Percentiles rank a stretch among this genome's conserved stretches.
Conservation (phyloP, 257 asterid species). For the Solanum pimpinellifolium region DNA sequence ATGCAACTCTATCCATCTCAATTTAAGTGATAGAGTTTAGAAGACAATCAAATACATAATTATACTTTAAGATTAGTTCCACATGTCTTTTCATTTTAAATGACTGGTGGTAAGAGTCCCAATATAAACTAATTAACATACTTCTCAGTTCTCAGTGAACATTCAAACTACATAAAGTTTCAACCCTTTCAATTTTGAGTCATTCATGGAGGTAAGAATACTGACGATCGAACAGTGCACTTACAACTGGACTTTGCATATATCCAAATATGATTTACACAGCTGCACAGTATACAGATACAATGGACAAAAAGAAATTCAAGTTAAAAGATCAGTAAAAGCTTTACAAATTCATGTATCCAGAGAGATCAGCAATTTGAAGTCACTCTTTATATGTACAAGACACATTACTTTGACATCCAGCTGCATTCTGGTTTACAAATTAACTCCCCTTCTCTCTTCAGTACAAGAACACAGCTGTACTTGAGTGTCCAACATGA, state of each 20-base stretch:
- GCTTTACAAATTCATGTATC: background rate
- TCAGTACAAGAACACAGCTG: slow-evolving; percentile 37
- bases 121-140: background rate
- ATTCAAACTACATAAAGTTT: background rate
- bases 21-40: background rate
- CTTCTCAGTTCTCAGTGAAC: background rate
- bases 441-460: background rate
- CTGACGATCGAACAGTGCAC: background rate
- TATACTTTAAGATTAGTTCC: background rate
- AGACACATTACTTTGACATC: background rate
- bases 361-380: background rate
- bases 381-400: background rate
- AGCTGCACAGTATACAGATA: background rate
- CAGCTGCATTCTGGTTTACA: background rate
- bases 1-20: background rate
- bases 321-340: background rate
- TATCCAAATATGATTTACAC: background rate
- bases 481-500: slow-evolving; percentile 29
- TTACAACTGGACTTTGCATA: background rate
- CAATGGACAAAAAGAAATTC: background rate
- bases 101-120: background rate
- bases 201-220: background rate
- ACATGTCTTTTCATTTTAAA: background rate
- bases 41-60: background rate
- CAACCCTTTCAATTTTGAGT: background rate